Base-by-base conservation (phyloP, 2,329 filamentous ascomycete species). In the Apiospora malaysiana region DNA sequence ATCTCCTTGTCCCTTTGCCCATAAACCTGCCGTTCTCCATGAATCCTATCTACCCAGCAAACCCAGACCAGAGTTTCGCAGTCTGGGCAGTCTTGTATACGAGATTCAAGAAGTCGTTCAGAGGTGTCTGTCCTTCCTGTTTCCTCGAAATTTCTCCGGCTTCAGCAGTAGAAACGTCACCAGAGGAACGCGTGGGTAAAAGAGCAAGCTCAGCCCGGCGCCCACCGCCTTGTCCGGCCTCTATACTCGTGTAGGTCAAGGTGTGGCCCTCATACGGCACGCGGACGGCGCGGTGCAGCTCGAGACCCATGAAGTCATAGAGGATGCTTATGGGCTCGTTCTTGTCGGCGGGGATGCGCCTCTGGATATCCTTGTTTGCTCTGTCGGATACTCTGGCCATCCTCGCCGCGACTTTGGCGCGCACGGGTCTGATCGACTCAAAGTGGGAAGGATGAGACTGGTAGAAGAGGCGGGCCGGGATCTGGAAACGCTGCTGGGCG, bases 151-250 rank as follows among this genome's bases (percentile, higher is more conserved):
- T 65, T n/a, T 51, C 63, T 14, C 27, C 42, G 7, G 27, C n/a
- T 6, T 68, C 42, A 23, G 56, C 25, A 2, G 18, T 5, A 51
- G n/a, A n/a, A 43, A 37, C 25, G 9, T 16, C 23, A 12, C 8
- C n/a, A 66, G 49, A 23, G 4, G 25, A 23, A 10, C 37, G 40
- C 14, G 73, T 70, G 8, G 82, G 81, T 56, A 84, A 80, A 9
- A 90, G 81, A 1, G 81, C 83, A 32, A 90, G 77, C 75, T 88
- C 85, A 25, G 85, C 83, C n/a, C 85, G 82, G 16, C 83, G 84
- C 7, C 87, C 87, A 68, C 84, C 85, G 71, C 86, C 84, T 68
- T 82, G 82, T 0, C 87, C 87, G 6, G 82, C 86, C 72, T 89
- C 85, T 72, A 89, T 82, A 74, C 82, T 85, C 25, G 82, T 86